A percentile compares a stretch with the other conserved stretches of the same genome.
Evolutionary conservation across 257 asterid species (phyloP).

Genomic region (Penstemon barbatus): DNA sequence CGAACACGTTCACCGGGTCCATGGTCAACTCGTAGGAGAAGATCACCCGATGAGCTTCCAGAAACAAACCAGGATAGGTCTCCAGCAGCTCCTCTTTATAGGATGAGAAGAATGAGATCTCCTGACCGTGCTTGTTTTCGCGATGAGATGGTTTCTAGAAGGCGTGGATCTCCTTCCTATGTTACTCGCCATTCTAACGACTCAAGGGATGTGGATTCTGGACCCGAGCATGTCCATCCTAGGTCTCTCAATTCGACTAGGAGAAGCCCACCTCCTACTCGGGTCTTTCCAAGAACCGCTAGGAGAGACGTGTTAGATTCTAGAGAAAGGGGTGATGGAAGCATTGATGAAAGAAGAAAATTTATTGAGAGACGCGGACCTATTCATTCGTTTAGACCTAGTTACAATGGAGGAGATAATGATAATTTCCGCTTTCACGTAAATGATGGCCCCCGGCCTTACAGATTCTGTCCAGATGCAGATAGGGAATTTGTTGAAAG

Average conservation of each 20-base stretch:
- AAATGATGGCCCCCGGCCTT: constrained; percentile 61
- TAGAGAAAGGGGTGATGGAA: constrained; percentile 60
- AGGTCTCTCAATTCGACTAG: constrained; percentile 53
- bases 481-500: constrained; percentile 66
- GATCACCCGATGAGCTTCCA: constrained; percentile 58
- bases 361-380: constrained; percentile 61
- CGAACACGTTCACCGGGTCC: constrained; percentile 69
- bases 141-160: constrained; percentile 62
- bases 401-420: constrained; percentile 47
- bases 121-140: constrained; percentile 67
- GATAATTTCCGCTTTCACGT: constrained; percentile 56
- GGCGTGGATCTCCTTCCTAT: constrained; percentile 72
- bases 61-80: constrained; percentile 58
- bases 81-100: constrained; percentile 41
- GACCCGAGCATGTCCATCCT: constrained; percentile 54
- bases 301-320: constrained; percentile 65
- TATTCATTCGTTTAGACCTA: constrained; percentile 51
- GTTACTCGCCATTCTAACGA: constrained; percentile 49
- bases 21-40: constrained; percentile 74
- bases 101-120: constrained; percentile 73
- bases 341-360: constrained; percentile 71
- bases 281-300: constrained; percentile 44
- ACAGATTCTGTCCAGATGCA: constrained; percentile 58
- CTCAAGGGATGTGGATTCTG: constrained; percentile 54
- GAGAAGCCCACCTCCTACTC: constrained; percentile 56